A percentile compares a stretch with the other conserved stretches of the same genome.
Conservation (phyloP, 306 rosid genomes). For the Sesbania bispinosa region DNA sequence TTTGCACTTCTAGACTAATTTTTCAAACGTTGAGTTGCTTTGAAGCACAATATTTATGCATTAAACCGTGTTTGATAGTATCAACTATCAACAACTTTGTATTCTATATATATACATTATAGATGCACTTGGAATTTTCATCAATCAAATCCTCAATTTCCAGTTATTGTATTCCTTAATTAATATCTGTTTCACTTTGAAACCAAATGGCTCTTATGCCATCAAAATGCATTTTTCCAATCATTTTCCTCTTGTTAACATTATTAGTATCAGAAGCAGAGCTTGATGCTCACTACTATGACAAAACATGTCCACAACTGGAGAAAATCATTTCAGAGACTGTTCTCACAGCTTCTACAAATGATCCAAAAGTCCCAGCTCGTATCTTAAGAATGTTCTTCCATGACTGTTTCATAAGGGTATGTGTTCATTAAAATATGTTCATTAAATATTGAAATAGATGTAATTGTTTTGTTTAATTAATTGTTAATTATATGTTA, state of each 20-base stretch:
- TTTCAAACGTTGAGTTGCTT: slow-evolving; percentile 52
- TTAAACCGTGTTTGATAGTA: background rate
- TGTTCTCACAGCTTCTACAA: slow-evolving; percentile 48
- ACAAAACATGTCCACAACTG: slow-evolving; percentile 52
- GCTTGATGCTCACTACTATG: slow-evolving; percentile 42
- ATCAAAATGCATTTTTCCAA: slow-evolving; percentile 13
- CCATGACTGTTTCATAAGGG: slow-evolving; percentile 85
- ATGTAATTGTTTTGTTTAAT: background rate
- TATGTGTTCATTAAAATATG: too few relatives aligned
- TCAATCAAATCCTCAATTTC: background rate
- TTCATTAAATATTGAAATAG: too few relatives aligned
- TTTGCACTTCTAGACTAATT: slow-evolving; percentile 20
- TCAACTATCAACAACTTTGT: background rate
- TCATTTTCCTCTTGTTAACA: slow-evolving; percentile 19
- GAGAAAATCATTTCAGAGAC: slow-evolving; percentile 58
- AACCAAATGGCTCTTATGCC: slow-evolving; percentile 33
- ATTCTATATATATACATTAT: slow-evolving; percentile 23
- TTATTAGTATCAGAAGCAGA: slow-evolving; percentile 33
- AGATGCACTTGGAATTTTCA: background rate
- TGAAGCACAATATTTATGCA: slow-evolving; percentile 31
- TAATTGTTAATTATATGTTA: too few relatives aligned
- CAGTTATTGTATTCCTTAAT: background rate
- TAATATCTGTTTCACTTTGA: background rate
- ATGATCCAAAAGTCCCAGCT: slow-evolving; percentile 69
- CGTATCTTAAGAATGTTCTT: slow-evolving; percentile 71